Conservation (phyloP, 768 basidiomycete genomes). For the Leccinum boreale region DNA sequence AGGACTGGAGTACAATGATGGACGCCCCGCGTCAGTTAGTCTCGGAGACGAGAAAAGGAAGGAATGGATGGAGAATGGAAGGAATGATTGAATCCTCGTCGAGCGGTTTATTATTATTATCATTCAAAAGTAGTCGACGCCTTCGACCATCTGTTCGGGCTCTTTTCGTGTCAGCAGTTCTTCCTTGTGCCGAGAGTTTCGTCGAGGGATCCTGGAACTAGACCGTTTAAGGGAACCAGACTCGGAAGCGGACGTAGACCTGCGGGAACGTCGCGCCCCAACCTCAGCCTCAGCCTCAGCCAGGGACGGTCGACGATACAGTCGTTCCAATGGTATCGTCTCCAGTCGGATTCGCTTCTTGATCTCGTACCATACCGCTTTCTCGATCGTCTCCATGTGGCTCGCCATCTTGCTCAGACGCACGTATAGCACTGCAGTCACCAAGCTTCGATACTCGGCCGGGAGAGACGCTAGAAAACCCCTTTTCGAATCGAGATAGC, state of each 20-base stretch:
- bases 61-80: neutral
- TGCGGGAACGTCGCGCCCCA: conserved; percentile 2
- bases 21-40: neutral
- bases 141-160: conserved; percentile 24
- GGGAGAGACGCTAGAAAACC: conserved; percentile 38
- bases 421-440: conserved; percentile 32
- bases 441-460: conserved; percentile 33
- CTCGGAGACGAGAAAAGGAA: neutral
- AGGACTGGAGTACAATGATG: neutral
- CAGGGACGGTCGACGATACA: conserved; percentile 15
- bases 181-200: neutral
- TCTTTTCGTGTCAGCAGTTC: neutral
- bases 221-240: conserved; percentile 3
- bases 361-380: conserved; percentile 34
- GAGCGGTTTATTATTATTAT: conserved; percentile 16
- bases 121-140: conserved; percentile 31
- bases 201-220: conserved; percentile 4
- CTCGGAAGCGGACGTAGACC: neutral
- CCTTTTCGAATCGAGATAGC: conserved; percentile 28
- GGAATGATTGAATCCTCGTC: neutral
- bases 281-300: neutral
- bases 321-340: conserved; percentile 14
- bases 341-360: conserved; percentile 30
- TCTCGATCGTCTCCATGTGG: conserved; percentile 40
- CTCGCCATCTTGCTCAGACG: conserved; percentile 32